Base-by-base conservation (phyloP, 345 rosid genomes). In the Acer negundo region DNA sequence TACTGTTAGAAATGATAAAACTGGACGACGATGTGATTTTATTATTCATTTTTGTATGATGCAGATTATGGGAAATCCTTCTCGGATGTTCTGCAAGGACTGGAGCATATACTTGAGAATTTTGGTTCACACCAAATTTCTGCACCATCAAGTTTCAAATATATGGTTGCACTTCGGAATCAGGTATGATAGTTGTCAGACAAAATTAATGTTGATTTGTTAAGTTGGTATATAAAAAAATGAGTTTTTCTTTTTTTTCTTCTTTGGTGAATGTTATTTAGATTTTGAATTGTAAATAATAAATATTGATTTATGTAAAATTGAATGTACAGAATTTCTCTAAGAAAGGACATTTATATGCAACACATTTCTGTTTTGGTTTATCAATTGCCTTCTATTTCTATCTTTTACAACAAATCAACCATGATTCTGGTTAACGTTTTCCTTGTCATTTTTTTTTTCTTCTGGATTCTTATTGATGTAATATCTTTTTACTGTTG, bases 61-160 rank as follows among this genome's bases (percentile, higher is more conserved):
- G 81, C 90, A 93, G 98, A 87, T 79, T 95, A 93, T 77, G 97
- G 97, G 75, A 86, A 84, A 84, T 92, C 94, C 78, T 95, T 93
- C 85, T 80, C 93, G 42, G 97, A 93, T 84, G 91, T 95, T 72
- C 86, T 95, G 80, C 93, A 93, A 85, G 98, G 96, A 64, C 78
- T 94, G 82, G 89, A 84, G 77, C 92, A 91, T 86, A 81, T 89
- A 35, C 82, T 91, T 69, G 97, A 92, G 86, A 91, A 87, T 83
- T 86, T 91, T 22, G 80, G 87, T 80, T 87, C 95, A 16, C 88
- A 89, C 82, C 83, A 85, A 82, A 85, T 86, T 77, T 81, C 87
- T 46, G 85, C 78, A 26, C 95, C 97, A 62, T 82, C 97, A 75
- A 86, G 85, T 88, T 91, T 90, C 87, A 91, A 89, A 80, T 94